phyloP scores from a whole-genome alignment of 1,284 basidiomycete genomes.

The Bondarzewia mesenterica region DNA sequence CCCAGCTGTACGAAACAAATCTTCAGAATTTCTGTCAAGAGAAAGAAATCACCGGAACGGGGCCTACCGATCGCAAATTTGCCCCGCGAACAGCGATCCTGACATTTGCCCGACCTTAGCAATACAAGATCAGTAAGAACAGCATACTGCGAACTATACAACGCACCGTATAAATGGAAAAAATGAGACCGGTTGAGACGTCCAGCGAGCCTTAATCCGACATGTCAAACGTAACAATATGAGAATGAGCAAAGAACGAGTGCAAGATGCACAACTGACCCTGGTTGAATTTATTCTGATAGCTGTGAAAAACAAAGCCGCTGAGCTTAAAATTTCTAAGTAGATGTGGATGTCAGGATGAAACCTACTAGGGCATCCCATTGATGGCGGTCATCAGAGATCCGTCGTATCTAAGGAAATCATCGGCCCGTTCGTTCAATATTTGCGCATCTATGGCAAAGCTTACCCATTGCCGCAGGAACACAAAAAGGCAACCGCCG shows the following conservation, averaged over 20 bases:
- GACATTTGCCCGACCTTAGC: conserved; percentile 17
- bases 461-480: conserved; percentile 10
- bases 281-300: conserved; percentile 4
- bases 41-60: no score
- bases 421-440: not conserved
- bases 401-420: conserved; percentile 1
- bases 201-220: conserved; percentile 4
- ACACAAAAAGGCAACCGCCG: conserved; percentile 12
- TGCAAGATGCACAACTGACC: not conserved
- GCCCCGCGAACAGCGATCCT: conserved; percentile 18
- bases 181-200: conserved; percentile 16
- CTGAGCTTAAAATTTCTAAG: not conserved
- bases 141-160: not conserved
- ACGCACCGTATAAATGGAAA: conserved; percentile 15
- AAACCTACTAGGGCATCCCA: conserved; percentile 10
- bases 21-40: no score
- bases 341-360: not conserved
- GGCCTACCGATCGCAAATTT: conserved; percentile 10
- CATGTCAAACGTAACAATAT: not conserved
- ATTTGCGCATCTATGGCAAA: not conserved
- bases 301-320: no score
- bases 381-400: conserved; percentile 15
- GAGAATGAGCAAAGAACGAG: not conserved
- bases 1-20: conserved; percentile 15
- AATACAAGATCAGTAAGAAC: no score